Percentiles rank a stretch among this genome's conserved stretches.
These are phyloP conservation scores for Colletotrichum filicis DNA, from an alignment of 2,329 filamentous ascomycete genomes.

Conservation along the genomic window DNA sequence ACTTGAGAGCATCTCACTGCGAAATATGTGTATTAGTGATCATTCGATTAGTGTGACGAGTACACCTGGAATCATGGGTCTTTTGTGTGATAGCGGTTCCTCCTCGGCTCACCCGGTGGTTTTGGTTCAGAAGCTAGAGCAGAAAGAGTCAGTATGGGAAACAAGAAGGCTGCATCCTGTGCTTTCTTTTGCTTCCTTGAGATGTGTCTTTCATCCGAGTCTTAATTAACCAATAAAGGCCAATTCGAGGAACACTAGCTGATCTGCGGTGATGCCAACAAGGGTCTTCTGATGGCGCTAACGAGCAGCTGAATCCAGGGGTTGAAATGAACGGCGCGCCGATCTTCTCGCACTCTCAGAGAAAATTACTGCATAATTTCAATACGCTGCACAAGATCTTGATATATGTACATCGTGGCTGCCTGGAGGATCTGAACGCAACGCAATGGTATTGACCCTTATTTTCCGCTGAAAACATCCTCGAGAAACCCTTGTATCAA, in stretches of 20 bases:
- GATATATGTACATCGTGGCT: background rate
- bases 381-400: background rate
- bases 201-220: background rate
- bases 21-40: no score
- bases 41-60: background rate
- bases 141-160: background rate
- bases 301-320: background rate
- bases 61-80: background rate
- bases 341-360: background rate
- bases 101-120: background rate
- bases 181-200: background rate
- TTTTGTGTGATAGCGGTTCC: background rate
- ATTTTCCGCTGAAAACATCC: background rate
- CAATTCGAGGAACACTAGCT: background rate
- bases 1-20: no score
- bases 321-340: background rate
- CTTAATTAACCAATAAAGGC: background rate
- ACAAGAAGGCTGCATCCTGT: background rate
- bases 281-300: background rate
- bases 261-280: background rate
- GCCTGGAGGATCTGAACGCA: background rate
- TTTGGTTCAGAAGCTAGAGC: background rate
- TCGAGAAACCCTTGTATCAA: background rate
- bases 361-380: background rate
- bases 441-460: background rate